These are phyloP conservation scores for Blastomyces percursus DNA, from an alignment of 2,329 filamentous ascomycete genomes.

Conservation along the genomic window DNA sequence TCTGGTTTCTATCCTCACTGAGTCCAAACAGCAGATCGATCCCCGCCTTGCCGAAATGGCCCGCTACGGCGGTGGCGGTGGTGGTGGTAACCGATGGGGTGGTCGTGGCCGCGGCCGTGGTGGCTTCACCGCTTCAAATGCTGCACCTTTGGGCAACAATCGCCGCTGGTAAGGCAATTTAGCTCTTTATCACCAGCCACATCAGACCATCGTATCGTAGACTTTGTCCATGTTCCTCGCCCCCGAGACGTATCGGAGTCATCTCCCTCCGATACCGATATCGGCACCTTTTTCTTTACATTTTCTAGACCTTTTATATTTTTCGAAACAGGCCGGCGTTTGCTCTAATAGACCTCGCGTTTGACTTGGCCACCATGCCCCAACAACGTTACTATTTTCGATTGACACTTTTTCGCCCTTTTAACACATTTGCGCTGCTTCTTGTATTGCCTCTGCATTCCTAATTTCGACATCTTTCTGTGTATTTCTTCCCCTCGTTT, in stretches of 20 bases:
- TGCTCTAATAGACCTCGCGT: slow-evolving; percentile 4
- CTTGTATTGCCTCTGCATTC: not conserved
- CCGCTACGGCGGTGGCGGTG: slow-evolving; percentile 77
- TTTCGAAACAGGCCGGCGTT: slow-evolving; percentile 3
- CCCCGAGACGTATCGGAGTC: not conserved
- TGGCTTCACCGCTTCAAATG: slow-evolving; percentile 48
- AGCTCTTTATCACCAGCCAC: not conserved
- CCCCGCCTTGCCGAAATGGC: slow-evolving; percentile 93
- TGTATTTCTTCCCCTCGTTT: not conserved
- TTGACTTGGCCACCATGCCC: not conserved
- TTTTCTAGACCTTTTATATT: not conserved
- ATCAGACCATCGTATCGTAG: not conserved
- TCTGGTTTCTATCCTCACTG: slow-evolving; percentile 79
- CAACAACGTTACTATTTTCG: not conserved
- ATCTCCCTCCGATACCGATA: not conserved
- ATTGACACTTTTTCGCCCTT: not conserved
- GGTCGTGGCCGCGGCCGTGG: slow-evolving; percentile 57
- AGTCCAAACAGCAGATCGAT: slow-evolving; percentile 97
- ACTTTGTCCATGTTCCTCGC: not conserved
- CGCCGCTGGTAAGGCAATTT: slow-evolving; percentile 44
- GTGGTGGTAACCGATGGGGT: slow-evolving; percentile 57
- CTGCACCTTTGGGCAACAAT: slow-evolving; percentile 45
- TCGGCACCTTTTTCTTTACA: not conserved
- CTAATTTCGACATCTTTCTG: not conserved
- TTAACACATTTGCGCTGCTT: not conserved